Percentiles rank a stretch among this genome's conserved stretches.
phyloP scores from a whole-genome alignment of 1,139 yeast species.

The Candida mesenterica region DNA sequence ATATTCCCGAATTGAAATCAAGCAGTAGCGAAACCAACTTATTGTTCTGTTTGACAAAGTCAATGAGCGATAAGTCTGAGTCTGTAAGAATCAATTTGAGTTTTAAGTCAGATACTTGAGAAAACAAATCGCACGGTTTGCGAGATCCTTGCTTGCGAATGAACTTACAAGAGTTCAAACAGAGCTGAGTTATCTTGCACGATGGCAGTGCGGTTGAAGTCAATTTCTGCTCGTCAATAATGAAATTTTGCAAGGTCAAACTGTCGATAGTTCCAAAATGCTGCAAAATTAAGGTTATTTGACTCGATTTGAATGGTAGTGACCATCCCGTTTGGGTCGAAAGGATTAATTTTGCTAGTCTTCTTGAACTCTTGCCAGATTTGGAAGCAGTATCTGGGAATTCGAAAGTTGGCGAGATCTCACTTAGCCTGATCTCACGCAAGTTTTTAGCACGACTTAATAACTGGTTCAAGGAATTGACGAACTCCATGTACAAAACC shows the following conservation, averaged over 20 bases:
- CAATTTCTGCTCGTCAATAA: slow-evolving; percentile 39
- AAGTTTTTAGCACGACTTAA: slow-evolving; percentile 35
- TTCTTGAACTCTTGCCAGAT: not conserved
- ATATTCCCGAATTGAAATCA: slow-evolving; percentile 50
- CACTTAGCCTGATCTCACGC: slow-evolving; percentile 29
- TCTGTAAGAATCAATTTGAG: slow-evolving; percentile 39
- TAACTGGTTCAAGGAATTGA: slow-evolving; percentile 22
- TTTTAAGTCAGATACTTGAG: slow-evolving; percentile 32
- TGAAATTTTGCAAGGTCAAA: slow-evolving; percentile 44
- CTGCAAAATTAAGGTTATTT: slow-evolving; percentile 26
- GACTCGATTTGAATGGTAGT: slow-evolving; percentile 38
- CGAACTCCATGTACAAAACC: slow-evolving; percentile 27
- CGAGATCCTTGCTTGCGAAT: slow-evolving; percentile 15
- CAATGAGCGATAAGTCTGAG: slow-evolving; percentile 50
- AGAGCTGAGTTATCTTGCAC: slow-evolving; percentile 18
- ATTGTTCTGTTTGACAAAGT: slow-evolving; percentile 29
- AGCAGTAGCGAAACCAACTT: slow-evolving; percentile 35
- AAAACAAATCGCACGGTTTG: slow-evolving; percentile 25
- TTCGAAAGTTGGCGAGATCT: slow-evolving; percentile 52
- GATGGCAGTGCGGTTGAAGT: slow-evolving; percentile 7
- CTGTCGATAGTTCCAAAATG: slow-evolving; percentile 47
- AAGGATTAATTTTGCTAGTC: slow-evolving; percentile 23
- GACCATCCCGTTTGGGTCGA: slow-evolving; percentile 51
- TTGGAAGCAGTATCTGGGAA: slow-evolving; percentile 19
- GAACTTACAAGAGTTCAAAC: slow-evolving; percentile 28